A percentile compares a stretch with the other conserved stretches of the same genome.
These are phyloP conservation scores for Monilinia aucupariae DNA, from an alignment of 2,329 filamentous ascomycete genomes.

Conservation along the genomic window DNA sequence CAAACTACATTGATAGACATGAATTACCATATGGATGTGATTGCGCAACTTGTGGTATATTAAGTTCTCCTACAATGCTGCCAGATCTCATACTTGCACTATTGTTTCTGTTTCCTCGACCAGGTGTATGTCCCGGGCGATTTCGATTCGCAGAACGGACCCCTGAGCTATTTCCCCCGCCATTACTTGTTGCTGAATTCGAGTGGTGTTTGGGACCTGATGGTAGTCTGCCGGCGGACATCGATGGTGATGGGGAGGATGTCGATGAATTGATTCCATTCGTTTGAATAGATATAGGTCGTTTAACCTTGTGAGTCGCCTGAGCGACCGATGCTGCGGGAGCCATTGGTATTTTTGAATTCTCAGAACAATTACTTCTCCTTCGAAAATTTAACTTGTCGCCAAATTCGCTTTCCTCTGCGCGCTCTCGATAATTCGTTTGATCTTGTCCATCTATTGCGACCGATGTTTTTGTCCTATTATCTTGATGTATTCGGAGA, in stretches of 20 bases:
- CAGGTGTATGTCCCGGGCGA: constrained; percentile 43
- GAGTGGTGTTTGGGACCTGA: constrained; percentile 48
- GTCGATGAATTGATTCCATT: constrained; percentile 43
- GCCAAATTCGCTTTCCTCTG: constrained; percentile 5
- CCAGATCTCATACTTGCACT: constrained; percentile 47
- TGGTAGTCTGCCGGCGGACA: constrained; percentile 51
- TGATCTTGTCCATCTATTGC: constrained; percentile 6
- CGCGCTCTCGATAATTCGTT: constrained; percentile 10
- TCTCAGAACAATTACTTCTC: not conserved
- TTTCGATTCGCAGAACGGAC: constrained; percentile 51
- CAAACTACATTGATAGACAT: constrained; percentile 27
- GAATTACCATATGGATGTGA: constrained; percentile 49
- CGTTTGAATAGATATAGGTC: constrained; percentile 53
- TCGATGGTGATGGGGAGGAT: constrained; percentile 45
- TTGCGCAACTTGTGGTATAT: constrained; percentile 38
- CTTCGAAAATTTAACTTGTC: not conserved
- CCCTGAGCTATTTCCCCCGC: constrained; percentile 33
- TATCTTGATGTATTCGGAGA: not conserved
- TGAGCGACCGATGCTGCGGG: constrained; percentile 30
- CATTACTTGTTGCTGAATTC: constrained; percentile 43
- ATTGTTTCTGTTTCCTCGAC: constrained; percentile 45
- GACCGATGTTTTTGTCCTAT: not conserved
- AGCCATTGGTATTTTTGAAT: constrained; percentile 26
- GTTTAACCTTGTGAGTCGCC: constrained; percentile 55
- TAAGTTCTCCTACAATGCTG: constrained; percentile 43